Percentiles rank a stretch among this genome's conserved stretches.
These are phyloP conservation scores for Salvia splendens DNA, from an alignment of 257 asterid species.

Conservation along the genomic window DNA sequence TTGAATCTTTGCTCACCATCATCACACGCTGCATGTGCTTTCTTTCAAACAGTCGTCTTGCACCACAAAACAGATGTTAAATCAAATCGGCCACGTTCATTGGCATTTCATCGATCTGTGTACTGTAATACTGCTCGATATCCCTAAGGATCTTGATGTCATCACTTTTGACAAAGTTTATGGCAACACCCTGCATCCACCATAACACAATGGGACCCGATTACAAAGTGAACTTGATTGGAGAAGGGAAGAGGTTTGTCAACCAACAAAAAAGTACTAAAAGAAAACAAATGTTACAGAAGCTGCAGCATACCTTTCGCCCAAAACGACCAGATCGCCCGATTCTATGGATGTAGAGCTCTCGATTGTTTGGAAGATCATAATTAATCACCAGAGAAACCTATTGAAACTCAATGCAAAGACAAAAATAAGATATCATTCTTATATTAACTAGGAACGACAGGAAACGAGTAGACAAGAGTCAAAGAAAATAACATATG, in stretches of 20 bases:
- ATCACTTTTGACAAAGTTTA: slow-evolving; percentile 83
- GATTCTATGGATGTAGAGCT: slow-evolving; percentile 91
- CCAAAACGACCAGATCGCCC: slow-evolving; percentile 98
- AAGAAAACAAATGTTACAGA: not conserved
- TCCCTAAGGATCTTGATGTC: slow-evolving; percentile 91
- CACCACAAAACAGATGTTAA: slow-evolving; percentile 24
- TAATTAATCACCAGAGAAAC: slow-evolving; percentile 89
- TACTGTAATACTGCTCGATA: slow-evolving; percentile 89
- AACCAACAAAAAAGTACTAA: not conserved
- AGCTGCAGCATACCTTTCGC: slow-evolving; percentile 69
- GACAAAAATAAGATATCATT: slow-evolving; percentile 14
- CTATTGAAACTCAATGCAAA: slow-evolving; percentile 37
- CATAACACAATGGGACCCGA: not conserved
- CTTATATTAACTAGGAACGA: not conserved
- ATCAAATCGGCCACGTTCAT: slow-evolving; percentile 93
- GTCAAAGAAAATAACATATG: not conserved
- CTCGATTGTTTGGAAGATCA: slow-evolving; percentile 94
- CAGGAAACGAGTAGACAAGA: not conserved
- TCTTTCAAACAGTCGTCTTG: not conserved
- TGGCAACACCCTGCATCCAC: slow-evolving; percentile 85
- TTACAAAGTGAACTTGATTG: not conserved
- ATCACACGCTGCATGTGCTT: not conserved
- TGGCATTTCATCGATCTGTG: slow-evolving; percentile 97
- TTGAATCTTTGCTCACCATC: slow-evolving; percentile 20
- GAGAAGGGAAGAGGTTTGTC: not conserved